A percentile compares a stretch with the other conserved stretches of the same genome.
Conservation (phyloP, 202 grass and related monocot species). For the Carex arenaria region DNA sequence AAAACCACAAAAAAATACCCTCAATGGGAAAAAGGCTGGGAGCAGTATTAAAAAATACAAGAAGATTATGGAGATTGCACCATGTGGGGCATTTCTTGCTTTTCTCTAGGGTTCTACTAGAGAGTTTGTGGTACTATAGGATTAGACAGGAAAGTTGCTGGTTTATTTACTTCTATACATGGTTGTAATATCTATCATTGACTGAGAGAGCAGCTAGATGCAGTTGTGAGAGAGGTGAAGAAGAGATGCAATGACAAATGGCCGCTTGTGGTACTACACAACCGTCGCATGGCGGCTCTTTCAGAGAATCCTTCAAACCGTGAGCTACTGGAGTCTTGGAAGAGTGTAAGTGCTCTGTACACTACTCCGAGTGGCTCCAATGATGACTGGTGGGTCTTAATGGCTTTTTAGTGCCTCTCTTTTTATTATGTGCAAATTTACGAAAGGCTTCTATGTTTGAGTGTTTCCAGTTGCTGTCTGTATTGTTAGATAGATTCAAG, state of each 20-base stretch:
- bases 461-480: not conserved
- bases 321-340: constrained; percentile 72
- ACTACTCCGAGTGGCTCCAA: constrained; percentile 87
- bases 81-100: not conserved
- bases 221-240: constrained; percentile 60
- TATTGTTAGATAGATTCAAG: constrained; percentile 2
- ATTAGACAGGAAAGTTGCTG: not conserved
- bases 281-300: constrained; percentile 53
- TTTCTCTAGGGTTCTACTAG: not conserved
- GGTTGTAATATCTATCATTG: constrained; percentile 18
- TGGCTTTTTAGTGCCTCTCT: not conserved
- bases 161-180: not conserved
- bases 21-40: not conserved
- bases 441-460: not conserved
- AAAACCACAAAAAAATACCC: not conserved
- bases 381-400: constrained; percentile 63
- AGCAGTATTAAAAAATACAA: not conserved
- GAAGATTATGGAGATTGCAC: not conserved
- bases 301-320: constrained; percentile 62
- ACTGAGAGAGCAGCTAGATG: constrained; percentile 83
- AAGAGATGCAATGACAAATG: constrained; percentile 55
- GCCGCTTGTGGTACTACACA: constrained; percentile 82
- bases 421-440: not conserved
- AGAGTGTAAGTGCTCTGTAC: constrained; percentile 57
- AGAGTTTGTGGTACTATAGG: not conserved